phyloP scores from a whole-genome alignment of 345 rosid species.

The Zanthoxylum bungeanum region DNA sequence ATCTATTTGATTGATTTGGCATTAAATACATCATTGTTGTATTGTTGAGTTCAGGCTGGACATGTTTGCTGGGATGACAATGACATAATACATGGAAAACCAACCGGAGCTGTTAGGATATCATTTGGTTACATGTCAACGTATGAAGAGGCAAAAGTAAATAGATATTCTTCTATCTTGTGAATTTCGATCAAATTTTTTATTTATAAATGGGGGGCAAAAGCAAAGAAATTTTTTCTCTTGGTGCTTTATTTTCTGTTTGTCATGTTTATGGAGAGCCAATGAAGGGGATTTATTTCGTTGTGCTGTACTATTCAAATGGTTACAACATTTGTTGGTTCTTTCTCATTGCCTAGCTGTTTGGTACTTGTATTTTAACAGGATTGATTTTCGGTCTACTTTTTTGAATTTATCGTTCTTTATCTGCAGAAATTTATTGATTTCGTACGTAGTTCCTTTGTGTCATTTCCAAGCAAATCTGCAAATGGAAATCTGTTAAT shows the following conservation, averaged over 20 bases:
- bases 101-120: conserved; percentile 90
- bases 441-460: conserved; percentile 63
- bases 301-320: not conserved
- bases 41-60: conserved; percentile 59
- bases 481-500: conserved; percentile 29
- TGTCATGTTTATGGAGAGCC: not conserved
- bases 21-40: conserved; percentile 9
- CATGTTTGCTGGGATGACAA: conserved; percentile 98
- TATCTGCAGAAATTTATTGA: conserved; percentile 69
- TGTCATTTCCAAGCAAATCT: conserved; percentile 33
- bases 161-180: conserved; percentile 17
- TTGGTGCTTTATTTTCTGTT: conserved; percentile 2
- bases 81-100: conserved; percentile 79
- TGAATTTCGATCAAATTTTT: not conserved
- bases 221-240: not conserved
- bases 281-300: not conserved
- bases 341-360: not conserved
- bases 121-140: conserved; percentile 98
- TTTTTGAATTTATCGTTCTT: too few species aligned
- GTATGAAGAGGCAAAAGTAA: conserved; percentile 89
- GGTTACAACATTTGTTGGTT: not conserved
- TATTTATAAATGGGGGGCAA: not conserved
- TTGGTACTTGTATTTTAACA: conserved; percentile 1
- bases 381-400: too few species aligned
- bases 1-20: not conserved